phyloP scores from a whole-genome alignment of 1,284 basidiomycete species.

The Exobasidium cylindrosporum region DNA sequence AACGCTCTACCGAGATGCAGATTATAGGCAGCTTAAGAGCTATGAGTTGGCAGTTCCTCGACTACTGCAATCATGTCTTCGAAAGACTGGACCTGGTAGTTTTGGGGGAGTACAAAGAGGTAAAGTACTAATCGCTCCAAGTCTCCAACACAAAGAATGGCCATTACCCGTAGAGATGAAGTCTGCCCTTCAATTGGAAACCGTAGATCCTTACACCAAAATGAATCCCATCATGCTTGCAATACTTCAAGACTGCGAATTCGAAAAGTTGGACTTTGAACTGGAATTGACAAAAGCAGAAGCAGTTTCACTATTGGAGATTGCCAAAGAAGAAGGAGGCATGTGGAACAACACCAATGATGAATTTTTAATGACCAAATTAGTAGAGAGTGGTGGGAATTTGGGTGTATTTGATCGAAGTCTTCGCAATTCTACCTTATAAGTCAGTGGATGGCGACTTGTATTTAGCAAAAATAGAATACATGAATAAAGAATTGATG shows the following conservation, averaged over 20 bases:
- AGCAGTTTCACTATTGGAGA: not conserved
- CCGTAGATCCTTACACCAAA: constrained; percentile 17
- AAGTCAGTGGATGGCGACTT: too few species aligned
- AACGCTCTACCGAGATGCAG: constrained; percentile 73
- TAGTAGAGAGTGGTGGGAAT: constrained; percentile 46
- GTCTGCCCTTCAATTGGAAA: not conserved
- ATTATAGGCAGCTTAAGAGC: constrained; percentile 69
- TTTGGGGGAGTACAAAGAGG: constrained; percentile 19
- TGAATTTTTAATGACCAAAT: constrained; percentile 43
- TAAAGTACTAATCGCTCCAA: constrained; percentile 31
- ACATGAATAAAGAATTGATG: not conserved
- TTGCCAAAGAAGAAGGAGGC: not conserved
- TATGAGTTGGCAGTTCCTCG: constrained; percentile 80
- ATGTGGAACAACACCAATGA: constrained; percentile 31
- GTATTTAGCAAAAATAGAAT: not conserved
- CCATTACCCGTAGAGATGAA: constrained; percentile 17
- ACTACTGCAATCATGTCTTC: constrained; percentile 32
- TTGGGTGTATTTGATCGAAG: constrained; percentile 36
- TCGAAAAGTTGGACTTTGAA: not conserved
- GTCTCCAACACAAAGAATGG: constrained; percentile 35
- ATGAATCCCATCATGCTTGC: constrained; percentile 6
- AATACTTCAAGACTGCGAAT: constrained; percentile 13
- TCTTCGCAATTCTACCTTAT: constrained; percentile 13
- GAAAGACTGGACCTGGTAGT: constrained; percentile 9
- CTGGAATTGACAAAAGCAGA: not conserved